Conservation (phyloP, 176 grass and related monocot species). For the Paspalum vaginatum region DNA sequence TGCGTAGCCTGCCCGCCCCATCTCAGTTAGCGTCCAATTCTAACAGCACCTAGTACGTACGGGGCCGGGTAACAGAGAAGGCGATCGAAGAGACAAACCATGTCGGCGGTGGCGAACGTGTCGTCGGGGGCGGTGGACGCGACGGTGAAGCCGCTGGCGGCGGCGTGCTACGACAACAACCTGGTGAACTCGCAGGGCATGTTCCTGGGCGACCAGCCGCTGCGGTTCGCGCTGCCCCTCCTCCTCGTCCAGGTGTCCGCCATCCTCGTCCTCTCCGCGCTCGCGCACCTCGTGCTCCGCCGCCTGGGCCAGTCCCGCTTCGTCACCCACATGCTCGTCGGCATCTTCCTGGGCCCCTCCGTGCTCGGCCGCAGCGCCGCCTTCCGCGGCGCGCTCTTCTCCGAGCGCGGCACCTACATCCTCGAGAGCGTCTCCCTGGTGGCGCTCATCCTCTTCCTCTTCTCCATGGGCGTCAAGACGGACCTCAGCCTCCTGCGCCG, state of each 20-base stretch:
- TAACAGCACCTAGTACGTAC: too few species aligned
- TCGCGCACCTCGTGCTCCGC: conserved; percentile 45
- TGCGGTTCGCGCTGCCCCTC: conserved; percentile 62
- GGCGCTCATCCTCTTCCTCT: conserved; percentile 72
- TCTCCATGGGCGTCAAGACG: conserved; percentile 77
- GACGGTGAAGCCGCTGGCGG: conserved; percentile 61
- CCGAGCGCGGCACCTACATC: conserved; percentile 61
- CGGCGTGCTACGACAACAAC: conserved; percentile 79
- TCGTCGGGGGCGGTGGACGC: too few species aligned
- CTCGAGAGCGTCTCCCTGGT: conserved; percentile 65
- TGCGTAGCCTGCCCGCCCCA: neutral
- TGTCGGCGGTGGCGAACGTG: neutral
- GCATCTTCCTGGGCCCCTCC: conserved; percentile 67
- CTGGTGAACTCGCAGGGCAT: conserved; percentile 77
- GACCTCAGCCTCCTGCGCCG: conserved; percentile 58
- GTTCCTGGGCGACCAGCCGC: conserved; percentile 68
- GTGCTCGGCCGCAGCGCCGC: conserved; percentile 41
- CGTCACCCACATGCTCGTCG: conserved; percentile 69
- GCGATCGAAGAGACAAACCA: too few species aligned
- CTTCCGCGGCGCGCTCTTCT: conserved; percentile 49
- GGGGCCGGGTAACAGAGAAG: too few species aligned
- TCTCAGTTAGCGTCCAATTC: neutral
- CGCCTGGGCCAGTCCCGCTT: conserved; percentile 58
- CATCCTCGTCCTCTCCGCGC: conserved; percentile 61
- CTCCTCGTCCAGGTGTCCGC: conserved; percentile 70